These are phyloP conservation scores for Aphanoascus verrucosus DNA, from an alignment of 2,329 filamentous ascomycete genomes.

Conservation along the genomic window DNA sequence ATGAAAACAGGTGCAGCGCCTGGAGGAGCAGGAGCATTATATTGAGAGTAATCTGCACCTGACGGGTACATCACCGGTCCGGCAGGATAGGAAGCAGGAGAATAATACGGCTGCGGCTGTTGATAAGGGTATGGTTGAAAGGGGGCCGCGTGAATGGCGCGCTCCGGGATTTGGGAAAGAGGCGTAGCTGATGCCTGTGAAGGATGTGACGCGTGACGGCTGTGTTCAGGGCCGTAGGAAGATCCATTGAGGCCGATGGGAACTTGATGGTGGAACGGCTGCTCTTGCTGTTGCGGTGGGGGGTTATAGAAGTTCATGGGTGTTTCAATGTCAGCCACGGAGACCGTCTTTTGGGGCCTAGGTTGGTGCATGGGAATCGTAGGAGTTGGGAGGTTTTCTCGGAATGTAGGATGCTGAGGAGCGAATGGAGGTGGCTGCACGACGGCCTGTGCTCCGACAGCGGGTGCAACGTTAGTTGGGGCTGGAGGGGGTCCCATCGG, in stretches of 20 bases:
- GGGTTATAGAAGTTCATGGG: constrained; percentile 54
- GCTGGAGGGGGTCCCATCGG: constrained; percentile 18
- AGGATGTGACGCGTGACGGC: constrained; percentile 57
- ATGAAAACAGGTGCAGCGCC: constrained; percentile 48
- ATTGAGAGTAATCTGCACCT: constrained; percentile 32
- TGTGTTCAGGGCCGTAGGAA: constrained; percentile 48
- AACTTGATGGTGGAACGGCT: constrained; percentile 92
- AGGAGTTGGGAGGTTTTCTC: constrained; percentile 49
- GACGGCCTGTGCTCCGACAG: constrained; percentile 6
- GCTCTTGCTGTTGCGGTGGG: constrained; percentile 58
- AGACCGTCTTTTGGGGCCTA: constrained; percentile 86
- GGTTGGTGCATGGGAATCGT: constrained; percentile 78
- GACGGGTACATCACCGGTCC: constrained; percentile 59
- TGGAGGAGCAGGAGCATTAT: constrained; percentile 38
- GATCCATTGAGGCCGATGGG: constrained; percentile 59
- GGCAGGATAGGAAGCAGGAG: constrained; percentile 45
- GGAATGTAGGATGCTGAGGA: constrained; percentile 45
- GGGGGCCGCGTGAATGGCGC: constrained; percentile 77
- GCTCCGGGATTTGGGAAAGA: constrained; percentile 82
- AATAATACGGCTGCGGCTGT: constrained; percentile 48
- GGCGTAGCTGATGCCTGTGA: constrained; percentile 66
- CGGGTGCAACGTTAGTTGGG: constrained; percentile 14
- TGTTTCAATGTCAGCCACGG: constrained; percentile 83
- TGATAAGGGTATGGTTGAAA: constrained; percentile 69
- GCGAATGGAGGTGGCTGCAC: constrained; percentile 43